A percentile compares a stretch with the other conserved stretches of the same genome.
These are phyloP conservation scores for Saksenaea oblongispora DNA, from an alignment of 371 early-diverging fungal species.

Conservation along the genomic window DNA sequence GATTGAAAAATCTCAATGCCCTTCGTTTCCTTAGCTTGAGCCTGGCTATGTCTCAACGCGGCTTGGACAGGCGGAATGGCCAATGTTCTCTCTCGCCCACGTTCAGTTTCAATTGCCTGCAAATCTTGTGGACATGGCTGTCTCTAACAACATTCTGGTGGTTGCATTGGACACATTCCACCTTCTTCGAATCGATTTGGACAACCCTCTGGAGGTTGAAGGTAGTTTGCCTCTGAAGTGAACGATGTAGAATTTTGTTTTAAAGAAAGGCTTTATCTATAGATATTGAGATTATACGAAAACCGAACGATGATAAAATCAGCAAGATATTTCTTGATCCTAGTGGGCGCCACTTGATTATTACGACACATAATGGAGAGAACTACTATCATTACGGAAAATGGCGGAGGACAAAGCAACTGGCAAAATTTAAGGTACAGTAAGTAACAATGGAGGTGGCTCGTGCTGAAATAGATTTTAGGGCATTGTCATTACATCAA, in stretches of 20 bases:
- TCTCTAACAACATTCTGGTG: constrained; percentile 79
- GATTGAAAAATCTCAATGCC: not conserved
- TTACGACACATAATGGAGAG: constrained; percentile 73
- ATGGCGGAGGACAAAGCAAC: constrained; percentile 74
- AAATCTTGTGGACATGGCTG: constrained; percentile 66
- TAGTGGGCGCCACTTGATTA: constrained; percentile 71
- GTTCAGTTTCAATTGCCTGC: constrained; percentile 23
- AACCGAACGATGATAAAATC: constrained; percentile 50
- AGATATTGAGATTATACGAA: constrained; percentile 68
- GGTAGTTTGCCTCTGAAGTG: constrained; percentile 10
- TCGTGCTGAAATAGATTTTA: constrained; percentile 12
- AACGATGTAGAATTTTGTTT: not conserved
- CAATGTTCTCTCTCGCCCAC: not conserved
- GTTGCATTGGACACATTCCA: constrained; percentile 68
- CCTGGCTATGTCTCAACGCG: not conserved
- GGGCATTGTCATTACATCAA: constrained; percentile 69
- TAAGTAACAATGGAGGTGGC: too few species aligned
- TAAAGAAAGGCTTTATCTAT: not conserved
- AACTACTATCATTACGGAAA: constrained; percentile 71
- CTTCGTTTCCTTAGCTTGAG: not conserved
- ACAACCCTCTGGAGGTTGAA: constrained; percentile 34
- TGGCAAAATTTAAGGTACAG: constrained; percentile 71
- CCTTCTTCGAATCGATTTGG: constrained; percentile 77
- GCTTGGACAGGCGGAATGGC: not conserved
- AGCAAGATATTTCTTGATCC: constrained; percentile 73